Evolutionary conservation across 2,329 filamentous ascomycete genomes (phyloP).

Genomic region (Parascedosporium putredinis): DNA sequence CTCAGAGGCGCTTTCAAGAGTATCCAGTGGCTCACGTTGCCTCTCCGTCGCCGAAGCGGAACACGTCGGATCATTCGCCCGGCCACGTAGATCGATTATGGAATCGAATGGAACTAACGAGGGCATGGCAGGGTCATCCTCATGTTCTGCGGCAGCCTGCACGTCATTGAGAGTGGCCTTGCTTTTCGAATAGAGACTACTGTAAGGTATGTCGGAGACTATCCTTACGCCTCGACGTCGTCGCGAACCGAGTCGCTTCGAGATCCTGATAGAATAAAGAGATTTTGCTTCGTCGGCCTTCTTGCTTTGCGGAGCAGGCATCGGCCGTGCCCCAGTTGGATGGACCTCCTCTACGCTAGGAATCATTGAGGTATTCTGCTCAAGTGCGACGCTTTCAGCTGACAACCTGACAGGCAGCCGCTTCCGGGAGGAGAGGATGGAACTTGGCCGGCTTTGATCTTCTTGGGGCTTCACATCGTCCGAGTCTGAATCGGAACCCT

Average conservation of each 20-base stretch:
- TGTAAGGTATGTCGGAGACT: neutral
- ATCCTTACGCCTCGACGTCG: neutral
- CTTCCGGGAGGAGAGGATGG: neutral
- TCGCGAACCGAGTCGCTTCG: neutral
- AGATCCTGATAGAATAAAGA: neutral
- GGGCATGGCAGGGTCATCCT: neutral
- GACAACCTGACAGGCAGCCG: neutral
- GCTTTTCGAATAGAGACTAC: neutral
- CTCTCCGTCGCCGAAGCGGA: neutral
- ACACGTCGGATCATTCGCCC: neutral
- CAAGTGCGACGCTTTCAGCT: neutral
- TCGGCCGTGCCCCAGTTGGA: neutral
- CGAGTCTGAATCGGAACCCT: constrained; percentile 14
- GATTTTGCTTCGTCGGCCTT: neutral
- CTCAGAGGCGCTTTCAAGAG: neutral
- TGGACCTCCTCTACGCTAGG: neutral
- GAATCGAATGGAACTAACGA: neutral
- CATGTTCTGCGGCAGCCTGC: neutral
- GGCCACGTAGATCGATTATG: neutral
- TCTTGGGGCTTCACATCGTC: constrained; percentile 1
- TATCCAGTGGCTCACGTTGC: neutral
- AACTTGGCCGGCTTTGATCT: neutral
- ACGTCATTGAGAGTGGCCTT: neutral
- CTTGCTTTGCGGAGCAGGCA: neutral
- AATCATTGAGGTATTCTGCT: neutral